phyloP scores from a whole-genome alignment of 1,284 basidiomycete species.

The Irpex sp. region DNA sequence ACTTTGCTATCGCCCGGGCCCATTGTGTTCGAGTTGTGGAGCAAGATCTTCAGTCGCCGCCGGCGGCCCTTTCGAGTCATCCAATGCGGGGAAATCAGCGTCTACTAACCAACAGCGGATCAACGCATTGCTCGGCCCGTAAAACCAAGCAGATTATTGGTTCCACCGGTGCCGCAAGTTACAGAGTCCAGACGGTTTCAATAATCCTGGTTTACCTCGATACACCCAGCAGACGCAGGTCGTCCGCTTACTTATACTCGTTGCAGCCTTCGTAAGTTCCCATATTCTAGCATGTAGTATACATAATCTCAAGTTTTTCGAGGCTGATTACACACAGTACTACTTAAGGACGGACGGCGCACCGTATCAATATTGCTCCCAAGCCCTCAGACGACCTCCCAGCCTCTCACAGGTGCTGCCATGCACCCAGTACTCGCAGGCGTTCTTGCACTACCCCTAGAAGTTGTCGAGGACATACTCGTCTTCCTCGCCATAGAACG shows the following conservation, averaged over 20 bases:
- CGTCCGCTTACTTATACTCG: not conserved
- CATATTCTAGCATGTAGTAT: not conserved
- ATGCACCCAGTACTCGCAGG: not conserved
- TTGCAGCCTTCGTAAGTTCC: not conserved
- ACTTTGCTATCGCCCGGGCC: too few species aligned
- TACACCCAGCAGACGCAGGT: not conserved
- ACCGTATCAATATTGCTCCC: too few species aligned
- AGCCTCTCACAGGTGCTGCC: too few species aligned
- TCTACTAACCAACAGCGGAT: not conserved
- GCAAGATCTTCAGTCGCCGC: too few species aligned
- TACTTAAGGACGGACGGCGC: not conserved
- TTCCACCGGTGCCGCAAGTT: too few species aligned
- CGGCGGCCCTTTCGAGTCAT: not conserved
- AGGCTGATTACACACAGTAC: not conserved
- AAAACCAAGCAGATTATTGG: not conserved
- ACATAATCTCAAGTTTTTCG: not conserved
- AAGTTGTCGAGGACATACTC: constrained; percentile 10
- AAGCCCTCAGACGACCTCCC: too few species aligned
- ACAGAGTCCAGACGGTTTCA: too few species aligned
- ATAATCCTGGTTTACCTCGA: too few species aligned
- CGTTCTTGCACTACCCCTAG: constrained; percentile 4
- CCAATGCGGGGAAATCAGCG: not conserved
- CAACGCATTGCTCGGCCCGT: not conserved
- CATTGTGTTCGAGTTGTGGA: too few species aligned
- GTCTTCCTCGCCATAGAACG: constrained; percentile 4